Base-by-base conservation (phyloP, 140 eudicot genomes). In the Bidens hawaiensis region DNA sequence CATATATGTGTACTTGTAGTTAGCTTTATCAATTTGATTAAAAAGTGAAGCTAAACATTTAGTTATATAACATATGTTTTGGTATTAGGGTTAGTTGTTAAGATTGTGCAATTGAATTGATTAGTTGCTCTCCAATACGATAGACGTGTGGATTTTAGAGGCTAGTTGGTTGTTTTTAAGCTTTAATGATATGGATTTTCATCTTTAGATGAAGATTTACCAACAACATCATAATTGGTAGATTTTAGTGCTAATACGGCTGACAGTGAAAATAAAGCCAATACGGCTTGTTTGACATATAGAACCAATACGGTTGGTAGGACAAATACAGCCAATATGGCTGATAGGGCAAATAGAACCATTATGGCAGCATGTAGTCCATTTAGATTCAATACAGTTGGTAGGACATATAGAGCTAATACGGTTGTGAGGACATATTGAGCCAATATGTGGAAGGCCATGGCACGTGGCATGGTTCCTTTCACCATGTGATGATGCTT, bases 11-110 rank as follows among this genome's bases (percentile, higher is more conserved):
- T n/a, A n/a, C n/a, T n/a, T n/a, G n/a, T n/a, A n/a, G n/a, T n/a
- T n/a, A n/a, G n/a, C n/a, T n/a, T n/a, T n/a, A n/a, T 46, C 52
- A 27, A 18, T 64, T 26, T 64, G 8, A 4, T 31, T 41, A 15
- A 15, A 19, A 21, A 36, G 34, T 36, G 46, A 51, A 38, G 63
- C 11, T 49, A 14, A 48, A 33, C 1, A 21, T 4, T 27, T 8
- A 46, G 28, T 63, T 26, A 28, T 55, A 19, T 24, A 24, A n/a
- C 42, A 30, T 33, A 24, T 52, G 59, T 24, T 33, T 14, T 41
- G 55, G 25, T 67, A 18, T 67, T 40, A 41, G 13, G 8, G 9
- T 27, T 18, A 30, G 55, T 34, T 67, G 72, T 45, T 57, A 68
- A 55, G n/a, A 30, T 17, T 68, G 60, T 16, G n/a, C 42, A 18